Evolutionary conservation across 2,329 filamentous ascomycete species (phyloP).

Genomic region (Madurella mycetomatis): DNA sequence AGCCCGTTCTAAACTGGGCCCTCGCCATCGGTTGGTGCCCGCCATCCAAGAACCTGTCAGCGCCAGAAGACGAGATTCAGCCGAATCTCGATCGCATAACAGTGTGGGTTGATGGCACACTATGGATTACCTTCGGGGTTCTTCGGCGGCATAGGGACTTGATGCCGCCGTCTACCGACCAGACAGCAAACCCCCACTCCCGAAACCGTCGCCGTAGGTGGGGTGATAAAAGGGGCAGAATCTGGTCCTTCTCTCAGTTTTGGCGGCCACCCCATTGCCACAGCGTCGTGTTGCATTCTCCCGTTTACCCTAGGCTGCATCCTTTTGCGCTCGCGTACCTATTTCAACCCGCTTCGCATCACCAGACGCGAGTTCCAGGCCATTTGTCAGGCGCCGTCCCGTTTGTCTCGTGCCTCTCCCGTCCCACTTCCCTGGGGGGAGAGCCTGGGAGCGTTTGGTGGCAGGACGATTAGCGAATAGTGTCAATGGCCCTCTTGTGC

Average conservation of each 20-base stretch:
- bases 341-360: neutral
- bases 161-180: neutral
- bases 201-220: slow-evolving; percentile 10
- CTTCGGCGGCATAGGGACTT: neutral
- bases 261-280: slow-evolving; percentile 9
- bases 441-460: too few relatives aligned
- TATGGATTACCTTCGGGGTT: neutral
- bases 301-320: slow-evolving; percentile 8
- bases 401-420: neutral
- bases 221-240: slow-evolving; percentile 18
- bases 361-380: neutral
- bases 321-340: neutral
- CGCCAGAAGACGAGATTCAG: slow-evolving; percentile 11
- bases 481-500: slow-evolving; percentile 3
- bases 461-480: neutral
- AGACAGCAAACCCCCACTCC: slow-evolving; percentile 12
- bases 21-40: neutral
- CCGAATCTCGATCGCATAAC: slow-evolving; percentile 14
- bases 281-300: slow-evolving; percentile 8
- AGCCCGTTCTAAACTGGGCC: neutral
- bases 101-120: slow-evolving; percentile 5
- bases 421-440: too few relatives aligned
- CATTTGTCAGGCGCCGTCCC: neutral
- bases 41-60: neutral
- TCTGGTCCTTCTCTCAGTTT: slow-evolving; percentile 2